A percentile compares a stretch with the other conserved stretches of the same genome.
These are phyloP conservation scores for Oryza officinalis DNA, from an alignment of 176 grass and related monocot genomes.

Conservation along the genomic window DNA sequence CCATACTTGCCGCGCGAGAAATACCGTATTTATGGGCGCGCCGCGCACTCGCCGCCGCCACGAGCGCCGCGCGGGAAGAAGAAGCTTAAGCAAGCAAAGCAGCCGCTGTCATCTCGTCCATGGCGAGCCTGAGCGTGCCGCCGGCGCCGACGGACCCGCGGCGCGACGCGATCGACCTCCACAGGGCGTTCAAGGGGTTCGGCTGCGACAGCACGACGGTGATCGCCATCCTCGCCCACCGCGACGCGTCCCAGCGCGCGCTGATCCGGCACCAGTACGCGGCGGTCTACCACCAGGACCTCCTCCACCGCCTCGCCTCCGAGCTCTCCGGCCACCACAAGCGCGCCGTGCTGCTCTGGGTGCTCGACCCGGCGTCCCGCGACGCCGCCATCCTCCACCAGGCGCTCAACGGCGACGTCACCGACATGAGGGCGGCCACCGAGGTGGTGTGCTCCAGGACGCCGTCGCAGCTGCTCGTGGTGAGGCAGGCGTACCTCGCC, in stretches of 20 bases:
- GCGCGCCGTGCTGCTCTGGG: conserved; percentile 74
- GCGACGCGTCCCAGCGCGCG: conserved; percentile 59
- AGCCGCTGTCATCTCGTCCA: background rate
- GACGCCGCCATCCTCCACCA: conserved; percentile 72
- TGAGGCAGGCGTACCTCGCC: conserved; percentile 61
- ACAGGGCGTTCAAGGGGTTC: conserved; percentile 90
- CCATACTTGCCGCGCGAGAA: background rate
- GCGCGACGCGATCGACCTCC: conserved; percentile 81
- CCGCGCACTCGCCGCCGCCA: no score
- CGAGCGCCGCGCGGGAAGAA: no score
- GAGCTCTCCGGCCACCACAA: conserved; percentile 76
- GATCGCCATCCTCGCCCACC: conserved; percentile 69
- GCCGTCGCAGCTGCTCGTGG: conserved; percentile 54
- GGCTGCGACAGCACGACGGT: conserved; percentile 79
- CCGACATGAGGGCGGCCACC: conserved; percentile 60
- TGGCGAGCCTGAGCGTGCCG: conserved; percentile 79
- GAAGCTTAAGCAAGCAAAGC: no score
- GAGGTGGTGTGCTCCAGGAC: conserved; percentile 85
- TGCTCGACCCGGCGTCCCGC: conserved; percentile 70
- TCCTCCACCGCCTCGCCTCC: conserved; percentile 48
- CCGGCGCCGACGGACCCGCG: conserved; percentile 58
- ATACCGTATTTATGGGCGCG: background rate
- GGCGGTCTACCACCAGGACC: conserved; percentile 59
- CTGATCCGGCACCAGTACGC: conserved; percentile 70
- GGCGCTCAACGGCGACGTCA: conserved; percentile 47